These are phyloP conservation scores for Debaryomycetaceae sp. DNA, from an alignment of 1,139 yeast species.

Conservation along the genomic window DNA sequence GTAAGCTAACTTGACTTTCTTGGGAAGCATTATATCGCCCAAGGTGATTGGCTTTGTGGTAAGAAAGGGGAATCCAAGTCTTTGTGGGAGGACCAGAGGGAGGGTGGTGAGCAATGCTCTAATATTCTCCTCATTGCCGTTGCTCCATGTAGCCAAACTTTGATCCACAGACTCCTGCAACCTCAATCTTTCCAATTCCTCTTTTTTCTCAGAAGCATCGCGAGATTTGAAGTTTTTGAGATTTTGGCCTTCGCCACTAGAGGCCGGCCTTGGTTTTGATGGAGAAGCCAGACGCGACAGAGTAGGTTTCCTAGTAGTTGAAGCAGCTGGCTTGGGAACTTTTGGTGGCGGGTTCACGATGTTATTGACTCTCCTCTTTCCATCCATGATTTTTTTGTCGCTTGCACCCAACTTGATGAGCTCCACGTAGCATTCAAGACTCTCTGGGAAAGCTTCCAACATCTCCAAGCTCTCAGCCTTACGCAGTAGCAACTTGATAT, in stretches of 20 bases:
- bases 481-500: constrained; percentile 64
- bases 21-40: constrained; percentile 83
- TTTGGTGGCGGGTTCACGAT: constrained; percentile 50
- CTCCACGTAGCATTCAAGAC: constrained; percentile 58
- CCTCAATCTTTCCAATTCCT: constrained; percentile 54
- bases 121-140: constrained; percentile 73
- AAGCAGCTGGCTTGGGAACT: not conserved
- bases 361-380: constrained; percentile 72
- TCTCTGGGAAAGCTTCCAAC: constrained; percentile 63
- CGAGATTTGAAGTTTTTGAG: constrained; percentile 12
- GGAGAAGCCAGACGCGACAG: constrained; percentile 15
- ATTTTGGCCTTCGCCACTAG: constrained; percentile 16
- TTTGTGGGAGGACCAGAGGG: constrained; percentile 55
- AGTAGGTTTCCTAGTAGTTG: constrained; percentile 3
- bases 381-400: constrained; percentile 68
- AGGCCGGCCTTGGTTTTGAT: constrained; percentile 5
- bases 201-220: constrained; percentile 23
- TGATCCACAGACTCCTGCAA: constrained; percentile 60
- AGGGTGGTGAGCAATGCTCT: constrained; percentile 70
- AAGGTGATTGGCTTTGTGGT: constrained; percentile 35
- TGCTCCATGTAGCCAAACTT: constrained; percentile 60
- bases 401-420: constrained; percentile 65
- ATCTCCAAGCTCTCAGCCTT: constrained; percentile 85
- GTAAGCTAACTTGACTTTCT: constrained; percentile 80
- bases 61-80: constrained; percentile 58